A percentile compares a stretch with the other conserved stretches of the same genome.
Evolutionary conservation across 768 basidiomycete genomes (phyloP).

Genomic region (Pleurotus eryngii): DNA sequence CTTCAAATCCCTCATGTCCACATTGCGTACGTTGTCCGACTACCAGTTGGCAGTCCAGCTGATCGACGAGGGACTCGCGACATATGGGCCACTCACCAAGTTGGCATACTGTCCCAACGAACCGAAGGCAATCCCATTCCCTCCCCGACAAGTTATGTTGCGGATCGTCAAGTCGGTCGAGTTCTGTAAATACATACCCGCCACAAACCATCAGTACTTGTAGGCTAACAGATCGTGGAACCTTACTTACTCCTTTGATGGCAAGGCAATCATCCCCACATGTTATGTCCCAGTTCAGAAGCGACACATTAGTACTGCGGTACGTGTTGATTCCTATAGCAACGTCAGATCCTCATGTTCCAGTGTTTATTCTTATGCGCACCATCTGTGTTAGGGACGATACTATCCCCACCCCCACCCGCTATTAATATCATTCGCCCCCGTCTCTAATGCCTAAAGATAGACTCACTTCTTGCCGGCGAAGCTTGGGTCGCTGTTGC

Average conservation of each 20-base stretch:
- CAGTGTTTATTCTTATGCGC: background rate
- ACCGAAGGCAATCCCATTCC: constrained; percentile 59
- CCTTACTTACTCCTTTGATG: constrained; percentile 50
- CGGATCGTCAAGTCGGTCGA: constrained; percentile 47
- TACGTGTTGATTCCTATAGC: constrained; percentile 51
- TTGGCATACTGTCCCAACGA: constrained; percentile 56
- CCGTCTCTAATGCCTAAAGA: background rate
- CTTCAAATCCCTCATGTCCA: constrained; percentile 44
- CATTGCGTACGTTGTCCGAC: constrained; percentile 53
- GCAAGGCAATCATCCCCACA: constrained; percentile 64
- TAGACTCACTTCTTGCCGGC: constrained; percentile 44
- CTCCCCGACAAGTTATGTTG: constrained; percentile 53
- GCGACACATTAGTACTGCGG: constrained; percentile 41
- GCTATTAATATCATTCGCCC: background rate
- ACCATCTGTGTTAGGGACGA: constrained; percentile 64
- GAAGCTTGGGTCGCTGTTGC: constrained; percentile 49
- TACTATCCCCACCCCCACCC: constrained; percentile 22
- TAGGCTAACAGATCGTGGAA: too few relatives aligned
- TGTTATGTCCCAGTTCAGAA: constrained; percentile 61
- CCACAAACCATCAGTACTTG: too few relatives aligned
- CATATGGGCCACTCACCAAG: constrained; percentile 29
- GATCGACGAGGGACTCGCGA: background rate
- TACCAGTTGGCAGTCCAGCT: constrained; percentile 15
- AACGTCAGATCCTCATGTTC: background rate
- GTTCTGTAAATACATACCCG: constrained; percentile 32